Evolutionary conservation across 495 filamentous ascomycete genomes (phyloP), one percentile per base, ranked within the genome.

Genomic region (Aspergillus sclerotioniger): DNA sequence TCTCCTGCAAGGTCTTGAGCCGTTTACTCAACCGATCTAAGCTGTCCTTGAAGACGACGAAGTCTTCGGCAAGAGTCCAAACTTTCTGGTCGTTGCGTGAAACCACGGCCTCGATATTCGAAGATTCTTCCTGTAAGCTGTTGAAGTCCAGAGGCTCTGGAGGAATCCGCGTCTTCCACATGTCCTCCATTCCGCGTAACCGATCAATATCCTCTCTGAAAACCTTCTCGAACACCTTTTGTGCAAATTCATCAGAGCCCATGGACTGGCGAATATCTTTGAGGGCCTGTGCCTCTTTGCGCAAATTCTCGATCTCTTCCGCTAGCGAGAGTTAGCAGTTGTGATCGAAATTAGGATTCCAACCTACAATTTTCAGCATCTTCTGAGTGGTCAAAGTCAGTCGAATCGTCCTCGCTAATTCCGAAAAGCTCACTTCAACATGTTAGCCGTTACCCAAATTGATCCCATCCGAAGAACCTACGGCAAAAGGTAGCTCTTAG

Each of bases 401-500:
- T 58, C 10, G 70, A 55, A 53, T 92, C 87, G 57, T 95, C 90
- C 71, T 98, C 94, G 60, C 92, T 96, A 2, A 82, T 85, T 1
- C 94, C 94, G 62, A 96, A 98, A 8, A 99, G 86, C 65, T 98
- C 93, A 57, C 83, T 84, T 44, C 0, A 51, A 16, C 3, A 3
- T 19, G 33, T 72, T 51, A 75, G 65, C 43, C 8, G 16, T 46
- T n/a, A 5, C 29, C 8, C 10, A n/a, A 7, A 15, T 1, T 35
- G 6, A n/a, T 21, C 0, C n/a, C 10, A 41, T 13, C 32, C 8
- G 7, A n/a, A 10, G 3, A 20, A 64, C 76, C 60, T 75, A 86
- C 82, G 90, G 90, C 57, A 98, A 85, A 12, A 99, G 83, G 67
- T 96, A 98, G 66, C 90, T 96, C 78, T 98, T 99, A 0, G 83